Conservation (phyloP, 163 green algal species). For the Scenedesmus sp. region DNA sequence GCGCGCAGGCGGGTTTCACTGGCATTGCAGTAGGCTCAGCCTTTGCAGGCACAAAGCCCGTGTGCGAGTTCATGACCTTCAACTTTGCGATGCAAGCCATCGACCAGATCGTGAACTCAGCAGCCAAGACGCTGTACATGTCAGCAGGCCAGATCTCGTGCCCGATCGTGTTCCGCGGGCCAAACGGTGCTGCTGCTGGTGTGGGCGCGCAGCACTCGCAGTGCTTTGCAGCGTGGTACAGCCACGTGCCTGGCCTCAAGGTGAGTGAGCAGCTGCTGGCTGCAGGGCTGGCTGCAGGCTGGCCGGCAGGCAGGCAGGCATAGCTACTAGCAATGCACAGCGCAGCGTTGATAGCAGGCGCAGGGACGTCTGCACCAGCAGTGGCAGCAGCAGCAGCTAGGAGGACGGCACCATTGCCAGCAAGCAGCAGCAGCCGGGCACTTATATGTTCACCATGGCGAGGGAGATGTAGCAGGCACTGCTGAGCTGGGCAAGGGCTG, state of each 20-base stretch:
- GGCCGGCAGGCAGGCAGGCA: not conserved
- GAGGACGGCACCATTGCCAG: not conserved
- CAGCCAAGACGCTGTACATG: conserved; percentile 99
- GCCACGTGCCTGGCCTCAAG: conserved; percentile 91
- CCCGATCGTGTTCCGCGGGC: conserved; percentile 98
- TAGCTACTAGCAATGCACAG: not conserved
- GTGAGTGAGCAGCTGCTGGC: conserved; percentile 53
- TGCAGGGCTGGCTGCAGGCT: no score
- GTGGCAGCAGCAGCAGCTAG: conserved; percentile 6
- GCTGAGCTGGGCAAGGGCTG: not conserved
- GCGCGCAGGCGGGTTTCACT: conserved; percentile 92
- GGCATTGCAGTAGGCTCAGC: conserved; percentile 95
- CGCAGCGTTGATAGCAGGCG: not conserved
- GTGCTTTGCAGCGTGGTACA: conserved; percentile 95
- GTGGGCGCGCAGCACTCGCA: conserved; percentile 95
- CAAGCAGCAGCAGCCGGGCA: not conserved
- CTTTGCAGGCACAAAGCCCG: conserved; percentile 91
- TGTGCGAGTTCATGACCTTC: conserved; percentile 99
- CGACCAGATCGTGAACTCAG: conserved; percentile 99
- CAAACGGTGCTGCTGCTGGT: conserved; percentile 92
- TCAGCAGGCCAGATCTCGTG: conserved; percentile 92
- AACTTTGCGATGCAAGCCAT: conserved; percentile 99
- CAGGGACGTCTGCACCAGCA: not conserved
- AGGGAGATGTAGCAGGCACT: not conserved
- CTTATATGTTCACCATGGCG: not conserved